Evolutionary conservation across 768 basidiomycete species (phyloP), one percentile per base, ranked within the genome.

Genomic region (Boletus sensibilis): DNA sequence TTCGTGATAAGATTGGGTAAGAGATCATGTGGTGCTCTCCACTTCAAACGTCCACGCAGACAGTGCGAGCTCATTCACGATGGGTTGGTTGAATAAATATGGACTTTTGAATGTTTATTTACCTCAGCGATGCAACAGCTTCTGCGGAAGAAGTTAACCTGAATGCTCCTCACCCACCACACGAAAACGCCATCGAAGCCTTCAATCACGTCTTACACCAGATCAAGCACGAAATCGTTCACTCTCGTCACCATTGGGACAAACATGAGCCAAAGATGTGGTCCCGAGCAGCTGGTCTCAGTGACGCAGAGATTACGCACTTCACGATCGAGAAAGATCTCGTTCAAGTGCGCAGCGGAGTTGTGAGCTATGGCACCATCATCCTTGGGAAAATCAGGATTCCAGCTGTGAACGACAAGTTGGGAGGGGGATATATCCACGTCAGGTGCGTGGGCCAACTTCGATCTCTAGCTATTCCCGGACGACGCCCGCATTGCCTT

Each of bases 311-410:
- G 25, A 74, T 91, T 53, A 74, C 77, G 12, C 58, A 62, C 50
- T 88, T 89, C 64, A 75, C 69, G 37, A 74, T 85, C 45, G 65
- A 75, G 61, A 41, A 72, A 6, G 78, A 79, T 59, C 73, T 81
- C 43, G 74, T 79, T 14, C 62, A 72, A 59, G 68, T 78, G 31
- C 76, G 87, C 53, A 85, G 81, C 63, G 87, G 79, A 5, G 58
- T 71, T 37, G 85, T 84, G 34, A 78, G 84, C 55, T 84, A 91
- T 68, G 90, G 90, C 16, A 82, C 79, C 11, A 82, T 91, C 54
- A 81, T 92, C 57, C 68, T 92, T 12, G 89, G 90, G 27, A 90
- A 92, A 78, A 81, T 91, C 68, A 81, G 80, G 62, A 77, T 91
- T 43, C 86, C 87, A 9, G 86, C 81, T 21, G 74, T 90, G 51